Evolutionary conservation across 768 basidiomycete species (phyloP).

Genomic region (Royoungia palumana): DNA sequence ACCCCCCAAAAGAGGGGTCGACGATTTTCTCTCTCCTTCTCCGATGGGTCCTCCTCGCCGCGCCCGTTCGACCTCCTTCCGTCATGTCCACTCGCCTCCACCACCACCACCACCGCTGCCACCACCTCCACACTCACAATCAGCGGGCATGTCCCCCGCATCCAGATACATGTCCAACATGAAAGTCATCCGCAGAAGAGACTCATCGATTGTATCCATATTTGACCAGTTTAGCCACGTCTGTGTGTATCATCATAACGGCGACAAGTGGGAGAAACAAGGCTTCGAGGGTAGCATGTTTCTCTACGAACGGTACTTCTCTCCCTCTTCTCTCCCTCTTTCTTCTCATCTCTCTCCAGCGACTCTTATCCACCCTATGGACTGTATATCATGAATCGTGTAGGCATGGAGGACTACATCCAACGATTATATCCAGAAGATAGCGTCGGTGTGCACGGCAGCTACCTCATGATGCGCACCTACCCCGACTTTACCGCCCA

Average conservation of each 20-base stretch:
- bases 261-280: conserved; percentile 75
- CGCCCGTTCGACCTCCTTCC: conserved; percentile 26
- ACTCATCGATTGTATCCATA: conserved; percentile 75
- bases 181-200: conserved; percentile 73
- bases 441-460: conserved; percentile 55
- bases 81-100: conserved; percentile 4
- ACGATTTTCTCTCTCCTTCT: not conserved
- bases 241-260: conserved; percentile 75
- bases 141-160: conserved; percentile 56
- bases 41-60: conserved; percentile 27
- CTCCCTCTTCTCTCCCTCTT: not conserved
- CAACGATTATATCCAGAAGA: conserved; percentile 78
- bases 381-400: conserved; percentile 79
- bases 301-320: conserved; percentile 69
- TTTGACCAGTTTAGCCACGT: conserved; percentile 89
- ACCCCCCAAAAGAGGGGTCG: conserved; percentile 22
- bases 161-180: conserved; percentile 74
- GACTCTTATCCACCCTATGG: conserved; percentile 80
- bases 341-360: conserved; percentile 38
- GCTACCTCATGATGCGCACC: conserved; percentile 69
- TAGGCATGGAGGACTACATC: conserved; percentile 75
- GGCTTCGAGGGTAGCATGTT: conserved; percentile 90
- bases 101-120: conserved; percentile 1
- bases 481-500: conserved; percentile 64
- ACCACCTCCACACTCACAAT: conserved; percentile 4